These are phyloP conservation scores for Pythium sukuiense DNA, from an alignment of 352 stramenopile species.

Conservation along the genomic window DNA sequence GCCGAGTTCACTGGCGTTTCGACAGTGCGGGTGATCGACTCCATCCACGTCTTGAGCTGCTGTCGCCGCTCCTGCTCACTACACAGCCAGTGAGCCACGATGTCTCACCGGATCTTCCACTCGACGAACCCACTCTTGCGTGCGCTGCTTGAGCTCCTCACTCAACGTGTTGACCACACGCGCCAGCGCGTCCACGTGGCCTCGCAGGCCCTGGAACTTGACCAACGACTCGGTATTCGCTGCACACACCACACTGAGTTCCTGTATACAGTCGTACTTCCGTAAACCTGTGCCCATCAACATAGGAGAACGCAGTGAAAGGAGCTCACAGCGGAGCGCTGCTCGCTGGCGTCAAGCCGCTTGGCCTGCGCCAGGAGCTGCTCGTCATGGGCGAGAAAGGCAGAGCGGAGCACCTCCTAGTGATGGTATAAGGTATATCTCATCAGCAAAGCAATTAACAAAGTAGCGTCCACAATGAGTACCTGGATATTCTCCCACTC, in stretches of 20 bases:
- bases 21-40: conserved; percentile 16
- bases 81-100: conserved; percentile 17
- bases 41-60: conserved; percentile 16
- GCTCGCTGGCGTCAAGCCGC: conserved; percentile 23
- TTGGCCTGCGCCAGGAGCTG: conserved; percentile 24
- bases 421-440: too few relatives aligned
- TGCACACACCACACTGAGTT: conserved; percentile 5
- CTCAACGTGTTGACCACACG: conserved; percentile 45
- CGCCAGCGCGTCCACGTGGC: conserved; percentile 44
- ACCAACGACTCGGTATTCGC: conserved; percentile 3
- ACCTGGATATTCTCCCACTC: conserved; percentile 73
- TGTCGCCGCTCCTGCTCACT: conserved; percentile 19
- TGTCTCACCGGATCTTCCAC: too few relatives aligned
- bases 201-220: conserved; percentile 27
- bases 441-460: too few relatives aligned
- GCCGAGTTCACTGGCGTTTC: conserved; percentile 16
- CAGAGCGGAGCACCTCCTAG: conserved; percentile 52
- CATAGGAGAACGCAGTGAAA: not conserved
- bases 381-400: conserved; percentile 41
- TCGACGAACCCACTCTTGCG: conserved; percentile 25
- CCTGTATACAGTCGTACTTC: too few relatives aligned
- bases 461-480: too few relatives aligned
- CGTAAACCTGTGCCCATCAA: too few relatives aligned
- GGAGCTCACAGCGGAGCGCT: not conserved
- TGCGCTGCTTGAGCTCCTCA: conserved; percentile 35